Evolutionary conservation across 352 stramenopile genomes (phyloP).

Genomic region (Phytophthora lateralis): DNA sequence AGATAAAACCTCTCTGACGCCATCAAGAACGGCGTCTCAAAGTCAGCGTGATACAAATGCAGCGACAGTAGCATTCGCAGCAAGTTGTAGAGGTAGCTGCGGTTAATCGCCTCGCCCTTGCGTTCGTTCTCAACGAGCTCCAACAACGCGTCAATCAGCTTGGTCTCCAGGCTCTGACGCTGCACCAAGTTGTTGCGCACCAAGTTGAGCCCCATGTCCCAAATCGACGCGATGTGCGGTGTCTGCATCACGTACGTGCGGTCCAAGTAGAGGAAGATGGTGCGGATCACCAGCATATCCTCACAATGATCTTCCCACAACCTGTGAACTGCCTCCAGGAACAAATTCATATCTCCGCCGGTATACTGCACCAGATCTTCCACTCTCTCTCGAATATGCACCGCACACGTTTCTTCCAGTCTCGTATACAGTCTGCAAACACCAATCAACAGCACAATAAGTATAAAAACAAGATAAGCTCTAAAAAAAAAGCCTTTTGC

Average conservation of each 20-base stretch:
- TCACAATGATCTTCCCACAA: slow-evolving; percentile 93
- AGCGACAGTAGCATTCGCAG: slow-evolving; percentile 87
- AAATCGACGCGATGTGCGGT: slow-evolving; percentile 86
- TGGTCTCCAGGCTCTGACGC: slow-evolving; percentile 59
- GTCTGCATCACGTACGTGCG: slow-evolving; percentile 90
- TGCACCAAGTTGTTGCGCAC: slow-evolving; percentile 66
- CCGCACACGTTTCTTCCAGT: slow-evolving; percentile 71
- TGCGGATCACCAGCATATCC: slow-evolving; percentile 93
- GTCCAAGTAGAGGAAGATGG: slow-evolving; percentile 94
- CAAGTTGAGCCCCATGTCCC: slow-evolving; percentile 89
- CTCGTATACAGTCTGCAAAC: slow-evolving; percentile 59
- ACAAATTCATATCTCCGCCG: slow-evolving; percentile 66
- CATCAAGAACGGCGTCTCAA: slow-evolving; percentile 88
- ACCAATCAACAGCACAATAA: slow-evolving; percentile 4
- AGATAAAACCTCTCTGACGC: slow-evolving; percentile 90
- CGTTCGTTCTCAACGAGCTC: slow-evolving; percentile 89
- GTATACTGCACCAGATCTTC: slow-evolving; percentile 64
- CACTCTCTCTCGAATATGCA: slow-evolving; percentile 65
- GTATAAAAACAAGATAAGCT: neutral
- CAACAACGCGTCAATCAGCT: slow-evolving; percentile 77
- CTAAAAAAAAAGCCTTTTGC: slow-evolving; percentile 2
- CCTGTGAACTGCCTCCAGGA: slow-evolving; percentile 77
- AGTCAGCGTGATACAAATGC: slow-evolving; percentile 84
- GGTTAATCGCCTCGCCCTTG: slow-evolving; percentile 86
- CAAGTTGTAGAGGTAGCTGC: slow-evolving; percentile 80